Conservation (phyloP, 176 grass and related monocot species). For the Tillandsia leiboldiana region DNA sequence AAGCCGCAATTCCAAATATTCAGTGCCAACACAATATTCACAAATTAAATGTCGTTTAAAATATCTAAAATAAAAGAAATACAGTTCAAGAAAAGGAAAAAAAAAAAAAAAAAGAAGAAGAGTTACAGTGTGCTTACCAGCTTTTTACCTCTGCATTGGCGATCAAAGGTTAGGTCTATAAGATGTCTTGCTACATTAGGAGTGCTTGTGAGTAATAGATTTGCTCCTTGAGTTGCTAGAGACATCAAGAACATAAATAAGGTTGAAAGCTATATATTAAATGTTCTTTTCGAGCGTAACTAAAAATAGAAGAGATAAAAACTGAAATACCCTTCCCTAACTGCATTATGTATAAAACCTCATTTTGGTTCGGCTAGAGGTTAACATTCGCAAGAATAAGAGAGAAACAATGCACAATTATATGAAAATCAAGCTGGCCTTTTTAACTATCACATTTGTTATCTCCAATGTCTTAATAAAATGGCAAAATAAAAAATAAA, state of each 20-base stretch:
- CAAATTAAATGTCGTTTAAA: no score
- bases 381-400: no score
- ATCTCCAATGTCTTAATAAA: no score
- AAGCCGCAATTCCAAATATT: no score
- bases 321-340: background rate
- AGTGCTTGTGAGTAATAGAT: slow-evolving; percentile 44
- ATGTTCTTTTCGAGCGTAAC: background rate
- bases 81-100: background rate
- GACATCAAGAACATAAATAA: slow-evolving; percentile 4
- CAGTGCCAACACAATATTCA: no score
- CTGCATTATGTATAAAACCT: no score
- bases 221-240: slow-evolving; percentile 66
- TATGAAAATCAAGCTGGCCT: no score
- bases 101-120: background rate
- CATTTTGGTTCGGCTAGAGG: no score
- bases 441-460: no score
- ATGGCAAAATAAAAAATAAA: no score
- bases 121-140: slow-evolving; percentile 38
- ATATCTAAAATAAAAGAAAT: background rate
- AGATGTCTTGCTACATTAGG: slow-evolving; percentile 39
- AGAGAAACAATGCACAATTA: no score
- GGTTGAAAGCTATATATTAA: background rate
- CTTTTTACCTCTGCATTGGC: slow-evolving; percentile 68
- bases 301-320: background rate
- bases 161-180: slow-evolving; percentile 52